A percentile compares a stretch with the other conserved stretches of the same genome.
phyloP scores from a whole-genome alignment of 1,284 basidiomycete genomes.

The Sanghuangporus weigelae region DNA sequence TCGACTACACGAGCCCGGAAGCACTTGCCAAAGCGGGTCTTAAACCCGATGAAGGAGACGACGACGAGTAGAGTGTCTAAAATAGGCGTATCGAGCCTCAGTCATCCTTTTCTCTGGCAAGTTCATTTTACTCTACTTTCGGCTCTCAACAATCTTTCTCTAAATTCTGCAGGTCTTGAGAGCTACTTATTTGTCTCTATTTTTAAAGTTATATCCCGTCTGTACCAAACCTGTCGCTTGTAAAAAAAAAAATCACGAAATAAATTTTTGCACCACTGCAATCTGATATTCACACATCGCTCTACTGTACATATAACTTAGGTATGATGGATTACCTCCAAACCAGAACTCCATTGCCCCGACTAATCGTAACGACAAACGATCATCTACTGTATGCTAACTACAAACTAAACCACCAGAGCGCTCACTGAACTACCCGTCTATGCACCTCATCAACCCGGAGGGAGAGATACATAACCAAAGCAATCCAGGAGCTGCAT shows the following conservation, averaged over 20 bases:
- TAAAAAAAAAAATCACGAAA: background rate
- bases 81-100: background rate
- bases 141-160: background rate
- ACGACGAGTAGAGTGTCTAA: conserved; percentile 8
- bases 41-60: conserved; percentile 11
- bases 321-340: background rate
- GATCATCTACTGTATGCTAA: background rate
- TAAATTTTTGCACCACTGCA: no score
- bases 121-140: background rate
- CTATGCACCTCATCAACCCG: conserved; percentile 15
- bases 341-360: background rate
- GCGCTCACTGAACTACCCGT: conserved; percentile 14
- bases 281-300: background rate
- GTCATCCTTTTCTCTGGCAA: background rate
- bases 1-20: conserved; percentile 18
- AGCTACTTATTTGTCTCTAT: background rate
- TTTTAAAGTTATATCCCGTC: background rate
- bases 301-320: background rate
- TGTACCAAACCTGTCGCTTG: background rate
- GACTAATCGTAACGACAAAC: background rate
- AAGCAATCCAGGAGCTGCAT: conserved; percentile 12
- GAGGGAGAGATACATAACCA: conserved; percentile 15
- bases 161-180: background rate
- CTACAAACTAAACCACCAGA: conserved; percentile 8
- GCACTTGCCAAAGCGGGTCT: conserved; percentile 17